A percentile compares a stretch with the other conserved stretches of the same genome.
These are phyloP conservation scores for Niveomyces coronatus DNA, from an alignment of 2,329 filamentous ascomycete genomes.

Conservation along the genomic window DNA sequence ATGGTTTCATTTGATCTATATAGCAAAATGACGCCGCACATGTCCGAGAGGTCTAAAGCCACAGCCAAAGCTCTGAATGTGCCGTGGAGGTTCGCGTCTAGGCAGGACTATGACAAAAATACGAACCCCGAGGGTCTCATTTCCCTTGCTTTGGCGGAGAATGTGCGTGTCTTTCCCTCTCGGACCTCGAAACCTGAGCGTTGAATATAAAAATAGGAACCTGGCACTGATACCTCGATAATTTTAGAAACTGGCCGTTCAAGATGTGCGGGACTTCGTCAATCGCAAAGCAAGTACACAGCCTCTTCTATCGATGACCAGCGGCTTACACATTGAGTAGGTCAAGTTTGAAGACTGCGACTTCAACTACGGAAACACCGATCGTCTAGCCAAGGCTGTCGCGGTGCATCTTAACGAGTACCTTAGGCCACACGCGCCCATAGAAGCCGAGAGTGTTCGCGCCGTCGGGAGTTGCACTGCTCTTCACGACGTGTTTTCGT, in stretches of 20 bases:
- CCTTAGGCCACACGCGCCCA: slow-evolving; percentile 20
- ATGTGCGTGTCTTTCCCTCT: too few relatives aligned
- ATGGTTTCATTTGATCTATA: background rate
- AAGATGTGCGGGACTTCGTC: slow-evolving; percentile 20
- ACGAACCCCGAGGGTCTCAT: slow-evolving; percentile 31
- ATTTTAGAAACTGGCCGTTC: slow-evolving; percentile 32
- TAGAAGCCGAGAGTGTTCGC: slow-evolving; percentile 23
- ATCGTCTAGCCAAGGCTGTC: slow-evolving; percentile 22
- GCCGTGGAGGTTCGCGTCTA: slow-evolving; percentile 24
- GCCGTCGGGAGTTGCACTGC: slow-evolving; percentile 26
- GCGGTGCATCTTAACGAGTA: slow-evolving; percentile 28
- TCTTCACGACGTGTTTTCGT: slow-evolving; percentile 30
- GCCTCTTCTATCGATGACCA: background rate
- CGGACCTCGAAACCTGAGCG: too few relatives aligned
- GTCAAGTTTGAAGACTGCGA: slow-evolving; percentile 19
- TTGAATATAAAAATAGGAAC: background rate
- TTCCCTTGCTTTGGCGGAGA: slow-evolving; percentile 39
- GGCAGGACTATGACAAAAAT: slow-evolving; percentile 26
- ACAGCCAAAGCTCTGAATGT: slow-evolving; percentile 16
- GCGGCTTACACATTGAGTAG: slow-evolving; percentile 8
- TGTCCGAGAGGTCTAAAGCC: slow-evolving; percentile 17
- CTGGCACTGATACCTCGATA: background rate
- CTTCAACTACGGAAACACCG: slow-evolving; percentile 27
- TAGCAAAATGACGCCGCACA: slow-evolving; percentile 8
- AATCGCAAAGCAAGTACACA: slow-evolving; percentile 21